Evolutionary conservation across 208 protist species (phyloP), one percentile per base, ranked within the genome.

Genomic region (Trypanosoma platydactyli): DNA sequence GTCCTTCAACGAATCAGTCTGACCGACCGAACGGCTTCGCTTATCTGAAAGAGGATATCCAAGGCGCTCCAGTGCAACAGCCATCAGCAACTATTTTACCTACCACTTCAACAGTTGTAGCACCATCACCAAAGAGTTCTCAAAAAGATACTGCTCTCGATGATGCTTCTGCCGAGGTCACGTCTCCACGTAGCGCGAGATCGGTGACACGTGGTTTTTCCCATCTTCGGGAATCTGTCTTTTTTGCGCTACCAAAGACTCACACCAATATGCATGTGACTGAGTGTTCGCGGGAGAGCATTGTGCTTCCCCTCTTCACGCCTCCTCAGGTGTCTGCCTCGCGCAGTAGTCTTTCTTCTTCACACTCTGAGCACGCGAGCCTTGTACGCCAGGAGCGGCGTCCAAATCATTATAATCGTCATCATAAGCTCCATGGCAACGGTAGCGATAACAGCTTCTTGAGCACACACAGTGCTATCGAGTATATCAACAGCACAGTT

Each of bases 211-310:
- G 76, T 38, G 79, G 76, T 12, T 73, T 91, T 42, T 79, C 84
- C 3, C 76, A 81, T 63, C 56, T 87, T 35, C 81, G 79, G 7
- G 69, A 83, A 40, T 86, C 80, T 53, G 25, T 83, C 50, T 80
- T 64, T n/a, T 64, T 76, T 45, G 49, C 51, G 24, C 33, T 68
- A 24, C 62, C 69, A 40, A 53, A 41, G 3, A 16, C 46, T 12
- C 42, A 25, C 20, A 48, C 35, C 15, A 59, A 46, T 52, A 35
- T 42, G 30, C 22, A 9, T 16, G 15, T 9, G 9, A 35, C 20
- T 22, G 42, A 29, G 16, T 59, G 16, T 30, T 15, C 61, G 13
- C 56, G 69, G 16, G 55, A 46, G 33, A 68, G 48, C 52, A 33
- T 64, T 13, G 7, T 59, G 12, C 4, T 68, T 27, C 41, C 54